Evolutionary conservation across 2,329 filamentous ascomycete genomes (phyloP).

Genomic region (Colletotrichum chrysophilum): DNA sequence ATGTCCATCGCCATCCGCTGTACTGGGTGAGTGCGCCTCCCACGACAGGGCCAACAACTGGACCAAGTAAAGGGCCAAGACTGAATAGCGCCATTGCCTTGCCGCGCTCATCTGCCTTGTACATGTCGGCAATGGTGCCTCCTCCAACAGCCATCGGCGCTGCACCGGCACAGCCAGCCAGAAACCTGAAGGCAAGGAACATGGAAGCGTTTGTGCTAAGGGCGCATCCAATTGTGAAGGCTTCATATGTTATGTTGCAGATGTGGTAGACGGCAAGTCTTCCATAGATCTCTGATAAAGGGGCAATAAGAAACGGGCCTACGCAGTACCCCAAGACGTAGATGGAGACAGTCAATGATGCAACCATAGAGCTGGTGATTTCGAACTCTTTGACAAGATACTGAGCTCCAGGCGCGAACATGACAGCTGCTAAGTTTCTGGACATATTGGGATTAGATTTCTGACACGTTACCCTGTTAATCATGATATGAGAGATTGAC

Average conservation of each 20-base stretch:
- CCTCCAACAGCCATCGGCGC: slow-evolving; percentile 35
- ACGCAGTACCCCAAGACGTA: slow-evolving; percentile 69
- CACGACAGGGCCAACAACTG: slow-evolving; percentile 33
- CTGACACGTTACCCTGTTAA: not conserved
- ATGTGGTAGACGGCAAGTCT: slow-evolving; percentile 35
- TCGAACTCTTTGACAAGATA: slow-evolving; percentile 56
- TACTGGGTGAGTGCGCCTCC: slow-evolving; percentile 33
- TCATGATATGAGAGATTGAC: not conserved
- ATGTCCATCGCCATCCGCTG: slow-evolving; percentile 46
- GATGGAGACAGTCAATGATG: slow-evolving; percentile 62
- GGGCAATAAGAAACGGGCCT: slow-evolving; percentile 59
- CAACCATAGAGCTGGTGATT: slow-evolving; percentile 47
- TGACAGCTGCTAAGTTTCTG: slow-evolving; percentile 48
- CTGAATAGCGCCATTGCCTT: slow-evolving; percentile 40
- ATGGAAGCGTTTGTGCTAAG: slow-evolving; percentile 25
- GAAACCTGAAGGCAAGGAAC: slow-evolving; percentile 36
- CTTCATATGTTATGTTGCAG: slow-evolving; percentile 33
- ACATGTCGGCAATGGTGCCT: slow-evolving; percentile 40
- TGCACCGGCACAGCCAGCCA: slow-evolving; percentile 31
- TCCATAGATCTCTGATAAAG: slow-evolving; percentile 44
- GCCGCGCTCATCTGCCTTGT: slow-evolving; percentile 33
- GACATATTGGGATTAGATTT: not conserved
- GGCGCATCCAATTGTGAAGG: slow-evolving; percentile 36
- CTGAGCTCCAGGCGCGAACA: slow-evolving; percentile 61
- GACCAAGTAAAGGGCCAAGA: slow-evolving; percentile 37